A percentile compares a stretch with the other conserved stretches of the same genome.
Evolutionary conservation across 345 rosid genomes (phyloP).

Genomic region (Eucalyptus pauciflora): DNA sequence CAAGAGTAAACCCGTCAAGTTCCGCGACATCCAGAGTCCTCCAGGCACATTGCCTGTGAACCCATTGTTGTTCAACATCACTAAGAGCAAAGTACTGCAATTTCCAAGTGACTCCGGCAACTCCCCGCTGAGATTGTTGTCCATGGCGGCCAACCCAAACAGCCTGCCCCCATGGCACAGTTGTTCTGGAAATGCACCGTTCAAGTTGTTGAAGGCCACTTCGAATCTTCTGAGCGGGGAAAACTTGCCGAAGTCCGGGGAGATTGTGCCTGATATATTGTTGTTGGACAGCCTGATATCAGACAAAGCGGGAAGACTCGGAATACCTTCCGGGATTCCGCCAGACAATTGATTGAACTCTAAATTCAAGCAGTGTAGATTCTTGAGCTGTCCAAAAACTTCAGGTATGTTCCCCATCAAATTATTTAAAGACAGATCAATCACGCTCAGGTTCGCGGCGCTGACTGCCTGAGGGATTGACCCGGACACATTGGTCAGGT

Average conservation of each 20-base stretch:
- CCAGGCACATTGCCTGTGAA: conserved; percentile 31
- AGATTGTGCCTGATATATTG: fast-evolving
- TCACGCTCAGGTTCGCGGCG: fast-evolving
- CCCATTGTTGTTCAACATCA: conserved; percentile 4
- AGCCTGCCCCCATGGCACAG: fast-evolving
- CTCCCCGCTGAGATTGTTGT: conserved; percentile 39
- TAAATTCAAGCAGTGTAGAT: too few relatives aligned
- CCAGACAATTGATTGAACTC: too few relatives aligned
- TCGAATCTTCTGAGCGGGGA: too few relatives aligned
- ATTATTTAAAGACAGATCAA: fast-evolving
- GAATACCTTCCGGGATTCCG: fast-evolving
- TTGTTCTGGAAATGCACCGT: fast-evolving
- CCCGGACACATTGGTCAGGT: fast-evolving
- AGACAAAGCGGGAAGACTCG: too few relatives aligned
- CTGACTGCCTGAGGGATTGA: too few relatives aligned
- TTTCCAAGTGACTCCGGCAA: conserved; percentile 38
- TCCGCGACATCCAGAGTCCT: conserved; percentile 28
- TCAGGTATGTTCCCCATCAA: too few relatives aligned
- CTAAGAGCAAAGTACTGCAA: conserved; percentile 3
- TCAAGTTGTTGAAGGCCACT: too few relatives aligned
- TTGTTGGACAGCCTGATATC: too few relatives aligned
- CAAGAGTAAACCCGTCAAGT: conserved; percentile 1
- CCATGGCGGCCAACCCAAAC: conserved; percentile 4
- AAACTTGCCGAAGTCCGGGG: too few relatives aligned
- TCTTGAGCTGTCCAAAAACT: fast-evolving